These are phyloP conservation scores for Metschnikowia borealis DNA, from an alignment of 805 yeast genomes.

Conservation along the genomic window DNA sequence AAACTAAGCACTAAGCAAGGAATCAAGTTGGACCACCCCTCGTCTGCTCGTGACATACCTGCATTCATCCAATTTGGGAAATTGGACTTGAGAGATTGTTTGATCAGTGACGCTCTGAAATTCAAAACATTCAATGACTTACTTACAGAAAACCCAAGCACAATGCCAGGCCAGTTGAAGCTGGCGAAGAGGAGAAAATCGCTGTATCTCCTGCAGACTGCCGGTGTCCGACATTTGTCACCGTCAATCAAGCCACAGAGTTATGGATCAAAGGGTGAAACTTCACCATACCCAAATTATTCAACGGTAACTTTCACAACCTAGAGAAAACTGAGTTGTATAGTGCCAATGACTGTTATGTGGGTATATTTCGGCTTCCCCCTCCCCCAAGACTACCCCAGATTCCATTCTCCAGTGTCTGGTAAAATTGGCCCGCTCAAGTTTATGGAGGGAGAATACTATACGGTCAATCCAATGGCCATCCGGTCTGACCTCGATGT, in stretches of 20 bases:
- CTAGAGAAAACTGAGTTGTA: constrained; percentile 38
- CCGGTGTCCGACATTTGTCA: constrained; percentile 66
- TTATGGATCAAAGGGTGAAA: constrained; percentile 88
- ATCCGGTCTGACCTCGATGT: constrained; percentile 84
- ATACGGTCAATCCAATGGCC: constrained; percentile 98
- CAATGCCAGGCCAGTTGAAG: constrained; percentile 68
- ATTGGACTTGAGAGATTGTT: constrained; percentile 70
- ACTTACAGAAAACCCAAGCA: constrained; percentile 76
- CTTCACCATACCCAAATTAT: constrained; percentile 63
- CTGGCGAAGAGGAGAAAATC: constrained; percentile 43
- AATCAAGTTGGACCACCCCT: constrained; percentile 67
- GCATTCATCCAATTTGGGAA: constrained; percentile 80
- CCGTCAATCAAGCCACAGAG: constrained; percentile 57
- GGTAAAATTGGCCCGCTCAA: constrained; percentile 67
- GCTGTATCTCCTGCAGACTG: constrained; percentile 85
- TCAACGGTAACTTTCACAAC: constrained; percentile 43
- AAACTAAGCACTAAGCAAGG: constrained; percentile 80
- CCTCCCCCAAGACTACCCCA: constrained; percentile 97
- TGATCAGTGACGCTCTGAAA: constrained; percentile 40
- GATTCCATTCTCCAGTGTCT: constrained; percentile 85
- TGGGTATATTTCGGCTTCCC: constrained; percentile 83
- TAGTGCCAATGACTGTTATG: constrained; percentile 45
- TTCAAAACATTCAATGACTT: constrained; percentile 83
- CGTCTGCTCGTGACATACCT: constrained; percentile 61
- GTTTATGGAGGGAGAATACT: constrained; percentile 82